phyloP scores from a whole-genome alignment of 371 early-diverging fungal genomes.

The Rhizopus microsporus region DNA sequence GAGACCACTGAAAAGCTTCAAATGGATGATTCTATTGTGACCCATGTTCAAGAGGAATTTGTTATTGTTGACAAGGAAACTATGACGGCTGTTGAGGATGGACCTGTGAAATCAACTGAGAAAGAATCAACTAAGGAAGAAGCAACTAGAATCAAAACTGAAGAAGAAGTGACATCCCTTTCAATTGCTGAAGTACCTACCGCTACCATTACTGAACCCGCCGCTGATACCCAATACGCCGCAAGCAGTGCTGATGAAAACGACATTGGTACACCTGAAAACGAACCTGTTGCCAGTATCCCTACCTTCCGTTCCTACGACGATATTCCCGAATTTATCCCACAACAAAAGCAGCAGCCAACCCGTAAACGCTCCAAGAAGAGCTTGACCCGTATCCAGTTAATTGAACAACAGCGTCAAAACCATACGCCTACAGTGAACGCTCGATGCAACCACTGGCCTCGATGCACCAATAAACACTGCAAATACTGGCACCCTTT shows the following conservation, averaged over 20 bases:
- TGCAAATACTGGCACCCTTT: slow-evolving; percentile 60
- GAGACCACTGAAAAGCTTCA: background rate
- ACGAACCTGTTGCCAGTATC: slow-evolving; percentile 4
- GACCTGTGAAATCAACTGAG: background rate
- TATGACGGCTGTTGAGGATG: background rate
- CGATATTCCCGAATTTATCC: slow-evolving; percentile 25
- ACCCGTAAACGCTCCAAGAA: slow-evolving; percentile 23
- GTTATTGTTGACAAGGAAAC: background rate
- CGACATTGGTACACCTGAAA: slow-evolving; percentile 24
- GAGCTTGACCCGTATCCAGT: slow-evolving; percentile 34
- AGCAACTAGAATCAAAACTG: background rate
- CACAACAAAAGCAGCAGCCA: slow-evolving; percentile 10
- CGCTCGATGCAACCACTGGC: slow-evolving; percentile 59
- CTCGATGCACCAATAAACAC: slow-evolving; percentile 59
- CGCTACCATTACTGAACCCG: background rate
- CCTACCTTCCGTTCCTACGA: slow-evolving; percentile 5
- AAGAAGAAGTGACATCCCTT: slow-evolving; percentile 2
- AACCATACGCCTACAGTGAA: slow-evolving; percentile 38
- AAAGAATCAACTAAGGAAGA: background rate
- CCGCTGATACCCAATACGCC: slow-evolving; percentile 5
- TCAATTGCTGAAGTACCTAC: background rate
- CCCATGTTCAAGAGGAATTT: background rate
- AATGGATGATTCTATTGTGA: background rate
- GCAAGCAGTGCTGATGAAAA: slow-evolving; percentile 20
- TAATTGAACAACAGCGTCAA: slow-evolving; percentile 44